Evolutionary conservation across 169 alveolate genomes (phyloP).

Genomic region (Perkinsus olseni): DNA sequence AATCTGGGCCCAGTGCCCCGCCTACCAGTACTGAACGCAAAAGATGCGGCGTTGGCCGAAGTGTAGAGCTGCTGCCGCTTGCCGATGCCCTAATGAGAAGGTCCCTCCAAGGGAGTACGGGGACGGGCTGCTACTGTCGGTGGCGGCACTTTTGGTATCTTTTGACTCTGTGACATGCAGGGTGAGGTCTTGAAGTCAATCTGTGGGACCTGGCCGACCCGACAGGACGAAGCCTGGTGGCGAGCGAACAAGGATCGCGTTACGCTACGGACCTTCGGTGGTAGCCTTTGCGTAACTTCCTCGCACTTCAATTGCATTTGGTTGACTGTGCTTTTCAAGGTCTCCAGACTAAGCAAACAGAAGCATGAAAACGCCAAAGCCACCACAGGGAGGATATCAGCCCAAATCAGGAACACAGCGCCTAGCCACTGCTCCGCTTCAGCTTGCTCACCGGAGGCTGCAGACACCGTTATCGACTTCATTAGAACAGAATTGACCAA

Average conservation of each 20-base stretch:
- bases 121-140: neutral
- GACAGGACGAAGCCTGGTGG: no score
- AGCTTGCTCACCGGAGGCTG: no score
- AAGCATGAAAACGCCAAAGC: neutral
- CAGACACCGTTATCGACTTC: no score
- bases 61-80: neutral
- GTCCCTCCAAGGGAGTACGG: neutral
- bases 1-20: neutral
- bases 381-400: no score
- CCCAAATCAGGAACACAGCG: no score
- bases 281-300: neutral
- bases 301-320: neutral
- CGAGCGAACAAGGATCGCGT: no score
- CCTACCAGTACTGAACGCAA: neutral
- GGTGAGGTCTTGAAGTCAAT: neutral
- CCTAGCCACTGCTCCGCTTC: no score
- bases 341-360: neutral
- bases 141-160: neutral
- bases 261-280: neutral
- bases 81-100: neutral
- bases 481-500: no score
- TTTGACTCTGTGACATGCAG: neutral
- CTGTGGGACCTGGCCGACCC: neutral
- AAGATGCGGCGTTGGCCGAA: neutral
- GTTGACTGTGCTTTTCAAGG: neutral